Evolutionary conservation across 352 stramenopile species (phyloP), one percentile per base, ranked within the genome.

Genomic region (Plasmopara viticola): DNA sequence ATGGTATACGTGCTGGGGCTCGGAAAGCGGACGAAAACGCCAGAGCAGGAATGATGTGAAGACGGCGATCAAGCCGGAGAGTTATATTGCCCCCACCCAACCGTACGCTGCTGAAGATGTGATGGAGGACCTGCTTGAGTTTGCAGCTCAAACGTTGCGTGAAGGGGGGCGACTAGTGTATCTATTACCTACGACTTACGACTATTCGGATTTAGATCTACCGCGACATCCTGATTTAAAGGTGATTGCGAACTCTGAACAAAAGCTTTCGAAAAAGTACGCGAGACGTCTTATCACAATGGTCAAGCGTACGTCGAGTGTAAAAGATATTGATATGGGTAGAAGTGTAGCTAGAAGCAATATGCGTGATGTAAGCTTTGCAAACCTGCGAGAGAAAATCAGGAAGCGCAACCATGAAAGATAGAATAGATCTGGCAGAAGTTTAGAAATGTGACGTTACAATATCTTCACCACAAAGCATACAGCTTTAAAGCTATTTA

Each of bases 101-200:
- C 78, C 87, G 30, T 99, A 99, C 73, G 70, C 86, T 6, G 91
- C 97, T 6, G 94, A 96, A 39, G 96, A 99, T 67, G 94, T 99
- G 35, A 97, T 99, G 90, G 79, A 83, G 1, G 96, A 99, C 66
- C 65, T 99, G 43, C 72, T 99, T 17, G 79, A 97, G 58, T 91
- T 98, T 53, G 69, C 87, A 8, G 85, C 88, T 5, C 62, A 67
- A 44, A 84, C 76, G 17, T 68, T 97, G 44, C 69, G 70, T 6
- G 66, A 89, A 29, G 84, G 80, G 35, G 88, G 87, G 5, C 74
- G 86, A 1, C 66, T 96, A 17, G 86, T 94, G 42, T 96, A 96
- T 47, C 49, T 96, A 41, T 63, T 96, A 28, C 87, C 87, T 18
- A 90, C 82, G 5, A 90, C 71, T 9, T 87, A 87, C 59, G 70